These are phyloP conservation scores for Glomus cerebriforme DNA, from an alignment of 192 early-diverging fungal species.

Conservation along the genomic window DNA sequence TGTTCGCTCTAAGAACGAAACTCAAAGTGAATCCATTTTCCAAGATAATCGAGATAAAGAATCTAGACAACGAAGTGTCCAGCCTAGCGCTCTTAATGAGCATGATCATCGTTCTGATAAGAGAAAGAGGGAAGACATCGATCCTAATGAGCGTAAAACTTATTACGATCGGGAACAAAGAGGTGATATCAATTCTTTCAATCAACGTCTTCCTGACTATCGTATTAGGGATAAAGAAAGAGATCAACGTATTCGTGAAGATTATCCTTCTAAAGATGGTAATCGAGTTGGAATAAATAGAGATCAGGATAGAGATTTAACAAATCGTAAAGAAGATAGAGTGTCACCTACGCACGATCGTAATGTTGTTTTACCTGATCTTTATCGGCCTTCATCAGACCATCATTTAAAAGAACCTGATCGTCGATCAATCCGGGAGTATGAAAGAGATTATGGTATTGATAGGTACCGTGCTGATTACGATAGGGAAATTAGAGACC, in stretches of 20 bases:
- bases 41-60: constrained; percentile 12
- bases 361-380: constrained; percentile 8
- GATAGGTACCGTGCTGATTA: constrained; percentile 17
- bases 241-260: not conserved
- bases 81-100: not conserved
- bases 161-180: constrained; percentile 17
- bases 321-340: not conserved
- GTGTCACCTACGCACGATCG: not conserved
- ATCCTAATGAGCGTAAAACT: constrained; percentile 6
- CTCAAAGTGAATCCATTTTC: not conserved
- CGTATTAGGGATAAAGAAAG: constrained; percentile 14
- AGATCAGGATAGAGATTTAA: not conserved
- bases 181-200: not conserved
- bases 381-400: constrained; percentile 13
- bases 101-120: constrained; percentile 15
- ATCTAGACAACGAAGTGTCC: not conserved
- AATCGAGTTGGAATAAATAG: not conserved
- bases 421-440: constrained; percentile 12
- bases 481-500: constrained; percentile 4
- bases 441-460: not conserved
- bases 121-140: not conserved
- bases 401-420: constrained; percentile 20
- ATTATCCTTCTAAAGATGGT: not conserved
- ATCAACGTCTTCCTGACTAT: constrained; percentile 10
- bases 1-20: constrained; percentile 1